These are phyloP conservation scores for Eucalyptus virginea DNA, from an alignment of 345 rosid genomes.

Conservation along the genomic window DNA sequence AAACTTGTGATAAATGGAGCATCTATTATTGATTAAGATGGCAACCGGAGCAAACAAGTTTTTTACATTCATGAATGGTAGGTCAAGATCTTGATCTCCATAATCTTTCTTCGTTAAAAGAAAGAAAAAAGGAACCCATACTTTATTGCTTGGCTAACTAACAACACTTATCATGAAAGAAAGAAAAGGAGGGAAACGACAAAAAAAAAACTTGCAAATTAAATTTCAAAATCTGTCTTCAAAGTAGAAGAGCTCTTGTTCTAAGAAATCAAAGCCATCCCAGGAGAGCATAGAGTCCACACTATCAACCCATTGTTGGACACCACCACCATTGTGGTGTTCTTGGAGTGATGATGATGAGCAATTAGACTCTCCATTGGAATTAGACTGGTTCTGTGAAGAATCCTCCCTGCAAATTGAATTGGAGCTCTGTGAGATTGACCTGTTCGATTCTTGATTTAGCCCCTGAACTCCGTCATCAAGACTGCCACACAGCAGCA, in stretches of 20 bases:
- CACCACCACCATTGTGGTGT: background rate
- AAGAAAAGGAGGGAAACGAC: background rate
- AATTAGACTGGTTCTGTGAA: background rate
- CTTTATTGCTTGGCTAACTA: background rate
- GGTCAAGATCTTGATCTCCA: background rate
- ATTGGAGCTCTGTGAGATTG: conserved; percentile 16
- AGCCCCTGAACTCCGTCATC: conserved; percentile 14
- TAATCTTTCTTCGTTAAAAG: background rate
- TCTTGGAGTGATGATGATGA: conserved; percentile 7
- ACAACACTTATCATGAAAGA: background rate
- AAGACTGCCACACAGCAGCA: conserved; percentile 14
- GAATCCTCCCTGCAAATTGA: conserved; percentile 14
- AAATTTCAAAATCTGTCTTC: background rate
- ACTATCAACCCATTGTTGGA: conserved; percentile 42
- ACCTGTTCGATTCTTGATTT: conserved; percentile 12
- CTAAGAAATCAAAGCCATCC: conserved; percentile 35
- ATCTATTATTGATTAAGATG: background rate
- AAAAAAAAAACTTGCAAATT: conserved; percentile 1
- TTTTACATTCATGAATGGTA: background rate
- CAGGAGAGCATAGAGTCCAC: conserved; percentile 53
- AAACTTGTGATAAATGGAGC: background rate
- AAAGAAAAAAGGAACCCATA: background rate
- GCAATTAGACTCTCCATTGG: conserved; percentile 11
- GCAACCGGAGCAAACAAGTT: background rate
- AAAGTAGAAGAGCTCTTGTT: conserved; percentile 8